Evolutionary conservation across 805 yeast genomes (phyloP), one percentile per base, ranked within the genome.

Genomic region (Clavispora carvajalis): DNA sequence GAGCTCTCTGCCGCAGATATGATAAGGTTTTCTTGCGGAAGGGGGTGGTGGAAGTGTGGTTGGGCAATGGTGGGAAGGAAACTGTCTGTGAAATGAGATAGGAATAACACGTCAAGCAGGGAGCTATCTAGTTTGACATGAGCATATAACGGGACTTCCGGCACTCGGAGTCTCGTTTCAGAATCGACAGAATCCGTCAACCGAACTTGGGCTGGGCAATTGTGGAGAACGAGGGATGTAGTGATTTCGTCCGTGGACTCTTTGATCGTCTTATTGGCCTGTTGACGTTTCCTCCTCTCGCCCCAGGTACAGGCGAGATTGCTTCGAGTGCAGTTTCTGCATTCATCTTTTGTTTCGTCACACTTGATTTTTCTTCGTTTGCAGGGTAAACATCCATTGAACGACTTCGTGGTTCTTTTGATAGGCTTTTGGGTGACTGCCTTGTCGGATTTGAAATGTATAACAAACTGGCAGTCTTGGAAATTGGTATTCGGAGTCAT

Each of bases 21-120:
- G 7, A 48, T 41, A 11, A 41, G 40, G 6, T 15, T 31, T 37
- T 36, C 46, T 10, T 30, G 41, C 18, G 39, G 38, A 3, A 21
- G 13, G 9, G 30, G 24, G 15, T 46, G 46, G 24, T 39, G 33
- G 16, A 34, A 39, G 33, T 41, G 47, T 15, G 41, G 41, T 13
- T 44, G 44, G 8, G 52, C 50, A 12, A 46, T 37, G 3, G 47
- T 43, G n/a, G 52, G 52, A 6, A 48, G 48, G 33, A 48, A 48
- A 12, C 41, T 21, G 9, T 34, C 24, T 19, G 41, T 35, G 24
- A 48, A 48, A 13, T 33, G 39, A 8, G 37, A 12, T 33, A 46
- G 36, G 34, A 46, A 44, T 18, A 29, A 36, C 4, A 15, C n/a
- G 35, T 47, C 51, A 28, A 39, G 17, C 18, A 33, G 15, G 7